Evolutionary conservation across 257 asterid species (phyloP).

Genomic region (Ajuga chamaepitys): DNA sequence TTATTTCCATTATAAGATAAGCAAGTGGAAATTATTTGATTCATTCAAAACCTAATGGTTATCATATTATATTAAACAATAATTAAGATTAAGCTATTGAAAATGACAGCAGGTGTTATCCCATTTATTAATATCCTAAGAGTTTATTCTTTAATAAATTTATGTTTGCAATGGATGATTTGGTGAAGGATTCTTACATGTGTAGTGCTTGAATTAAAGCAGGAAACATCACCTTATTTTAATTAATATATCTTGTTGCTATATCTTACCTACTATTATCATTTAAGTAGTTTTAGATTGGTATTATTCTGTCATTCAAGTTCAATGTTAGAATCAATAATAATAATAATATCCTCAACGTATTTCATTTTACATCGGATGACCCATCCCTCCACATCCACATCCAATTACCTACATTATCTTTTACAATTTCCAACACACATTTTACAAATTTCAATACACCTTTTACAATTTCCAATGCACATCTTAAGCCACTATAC

Average conservation of each 20-base stretch:
- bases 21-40: conserved; percentile 8
- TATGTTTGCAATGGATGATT: conserved; percentile 7
- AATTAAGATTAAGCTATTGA: neutral
- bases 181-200: conserved; percentile 17
- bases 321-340: no score
- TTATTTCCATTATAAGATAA: neutral
- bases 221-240: conserved; percentile 12
- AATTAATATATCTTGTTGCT: neutral
- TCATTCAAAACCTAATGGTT: conserved; percentile 11
- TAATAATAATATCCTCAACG: no score
- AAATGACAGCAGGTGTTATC: neutral
- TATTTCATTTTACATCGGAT: no score
- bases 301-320: neutral
- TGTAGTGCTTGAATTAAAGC: neutral
- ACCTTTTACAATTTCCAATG: no score
- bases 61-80: neutral
- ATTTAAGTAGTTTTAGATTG: neutral
- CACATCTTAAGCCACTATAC: no score
- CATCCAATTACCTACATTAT: no score
- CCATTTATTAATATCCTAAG: neutral
- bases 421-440: no score
- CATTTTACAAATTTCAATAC: no score
- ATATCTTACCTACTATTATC: conserved; percentile 4
- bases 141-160: neutral
- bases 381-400: no score